Conservation (phyloP, 768 basidiomycete genomes). For the Pleurotus sapidus region DNA sequence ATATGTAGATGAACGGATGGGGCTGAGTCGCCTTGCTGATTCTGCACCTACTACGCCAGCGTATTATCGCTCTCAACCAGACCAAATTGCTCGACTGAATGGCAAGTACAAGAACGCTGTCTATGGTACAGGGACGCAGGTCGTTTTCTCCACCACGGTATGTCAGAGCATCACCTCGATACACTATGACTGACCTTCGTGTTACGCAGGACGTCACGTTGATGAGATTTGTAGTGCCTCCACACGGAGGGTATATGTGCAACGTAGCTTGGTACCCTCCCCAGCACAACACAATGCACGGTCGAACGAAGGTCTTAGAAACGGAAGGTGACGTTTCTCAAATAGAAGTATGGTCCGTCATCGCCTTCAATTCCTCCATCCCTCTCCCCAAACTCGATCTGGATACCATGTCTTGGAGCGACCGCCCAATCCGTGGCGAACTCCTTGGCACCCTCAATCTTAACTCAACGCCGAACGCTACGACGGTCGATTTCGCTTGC, state of each 20-base stretch:
- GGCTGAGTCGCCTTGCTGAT: background rate
- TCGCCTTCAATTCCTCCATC: constrained; percentile 4
- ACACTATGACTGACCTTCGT: background rate
- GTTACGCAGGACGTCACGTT: constrained; percentile 10
- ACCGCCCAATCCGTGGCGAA: constrained; percentile 12
- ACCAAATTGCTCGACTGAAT: constrained; percentile 10
- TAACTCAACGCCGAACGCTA: constrained; percentile 5
- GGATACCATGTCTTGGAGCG: constrained; percentile 10
- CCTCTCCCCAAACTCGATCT: constrained; percentile 9
- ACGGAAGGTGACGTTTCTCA: constrained; percentile 13
- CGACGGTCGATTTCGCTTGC: constrained; percentile 14
- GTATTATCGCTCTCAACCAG: constrained; percentile 9
- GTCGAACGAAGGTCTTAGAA: background rate
- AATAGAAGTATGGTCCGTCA: constrained; percentile 15
- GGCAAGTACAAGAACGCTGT: constrained; percentile 11
- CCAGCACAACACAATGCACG: background rate
- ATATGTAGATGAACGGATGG: constrained; percentile 8
- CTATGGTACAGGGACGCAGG: constrained; percentile 12
- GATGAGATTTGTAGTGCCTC: constrained; percentile 12
- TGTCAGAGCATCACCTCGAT: background rate
- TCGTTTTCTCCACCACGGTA: constrained; percentile 13
- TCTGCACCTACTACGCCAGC: background rate
- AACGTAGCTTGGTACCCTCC: constrained; percentile 8
- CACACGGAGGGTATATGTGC: constrained; percentile 1
- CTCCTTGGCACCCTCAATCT: constrained; percentile 12